phyloP scores from a whole-genome alignment of 1,284 basidiomycete species.

The Schizophyllum amplum region DNA sequence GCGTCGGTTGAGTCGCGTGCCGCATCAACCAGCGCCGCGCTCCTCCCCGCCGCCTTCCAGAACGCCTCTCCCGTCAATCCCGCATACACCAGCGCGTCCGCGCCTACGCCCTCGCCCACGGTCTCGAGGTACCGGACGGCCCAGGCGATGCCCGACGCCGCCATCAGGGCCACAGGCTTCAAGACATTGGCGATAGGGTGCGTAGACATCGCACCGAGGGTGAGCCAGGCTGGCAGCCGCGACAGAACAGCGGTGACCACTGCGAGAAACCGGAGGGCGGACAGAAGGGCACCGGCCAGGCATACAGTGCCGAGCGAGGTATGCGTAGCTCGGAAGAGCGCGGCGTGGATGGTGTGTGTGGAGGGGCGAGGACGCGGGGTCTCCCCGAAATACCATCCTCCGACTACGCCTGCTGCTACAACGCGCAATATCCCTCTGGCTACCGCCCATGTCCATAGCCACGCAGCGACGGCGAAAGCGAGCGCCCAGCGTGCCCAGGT shows the following conservation, averaged over 20 bases:
- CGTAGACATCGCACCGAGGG: constrained; percentile 75
- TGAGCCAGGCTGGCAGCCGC: constrained; percentile 22
- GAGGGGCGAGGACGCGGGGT: constrained; percentile 44
- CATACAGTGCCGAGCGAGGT: constrained; percentile 65
- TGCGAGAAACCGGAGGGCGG: constrained; percentile 10
- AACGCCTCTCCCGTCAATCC: constrained; percentile 85
- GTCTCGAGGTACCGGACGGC: constrained; percentile 10
- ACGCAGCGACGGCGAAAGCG: constrained; percentile 55
- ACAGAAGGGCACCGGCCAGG: not conserved
- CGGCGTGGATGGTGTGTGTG: constrained; percentile 70
- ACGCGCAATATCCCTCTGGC: constrained; percentile 76
- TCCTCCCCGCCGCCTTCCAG: constrained; percentile 62
- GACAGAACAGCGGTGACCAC: constrained; percentile 9
- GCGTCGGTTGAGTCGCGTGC: not conserved
- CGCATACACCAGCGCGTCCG: constrained; percentile 77
- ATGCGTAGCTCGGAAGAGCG: constrained; percentile 71
- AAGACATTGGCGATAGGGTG: constrained; percentile 42
- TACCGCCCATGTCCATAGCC: constrained; percentile 91
- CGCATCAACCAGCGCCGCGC: constrained; percentile 37
- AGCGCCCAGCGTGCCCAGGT: constrained; percentile 85
- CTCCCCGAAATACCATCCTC: constrained; percentile 90
- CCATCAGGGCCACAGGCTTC: constrained; percentile 34
- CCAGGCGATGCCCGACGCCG: constrained; percentile 28
- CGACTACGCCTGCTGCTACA: constrained; percentile 76
- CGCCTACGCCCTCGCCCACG: constrained; percentile 57